phyloP scores from a whole-genome alignment of 352 stramenopile genomes.

The Globisporangium spinosum region DNA sequence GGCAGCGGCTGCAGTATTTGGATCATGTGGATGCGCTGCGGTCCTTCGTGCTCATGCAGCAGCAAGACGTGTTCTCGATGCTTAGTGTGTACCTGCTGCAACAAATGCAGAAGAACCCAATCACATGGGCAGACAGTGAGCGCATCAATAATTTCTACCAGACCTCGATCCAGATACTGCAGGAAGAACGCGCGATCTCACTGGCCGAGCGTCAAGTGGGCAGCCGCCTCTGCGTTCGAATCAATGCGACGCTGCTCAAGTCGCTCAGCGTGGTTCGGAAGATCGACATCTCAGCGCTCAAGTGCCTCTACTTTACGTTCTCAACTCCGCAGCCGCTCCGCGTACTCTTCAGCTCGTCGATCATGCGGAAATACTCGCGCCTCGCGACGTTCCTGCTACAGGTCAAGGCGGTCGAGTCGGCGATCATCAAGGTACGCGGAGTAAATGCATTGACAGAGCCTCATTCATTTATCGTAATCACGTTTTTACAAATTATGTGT shows the following conservation, averaged over 20 bases:
- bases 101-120: slow-evolving; percentile 46
- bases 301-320: slow-evolving; percentile 60
- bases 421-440: slow-evolving; percentile 45
- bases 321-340: slow-evolving; percentile 40
- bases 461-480: background rate
- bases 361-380: slow-evolving; percentile 62
- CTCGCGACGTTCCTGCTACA: slow-evolving; percentile 56
- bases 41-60: slow-evolving; percentile 69
- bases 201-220: slow-evolving; percentile 33
- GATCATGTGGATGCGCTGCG: slow-evolving; percentile 50
- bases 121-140: slow-evolving; percentile 57
- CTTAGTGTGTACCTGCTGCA: slow-evolving; percentile 47
- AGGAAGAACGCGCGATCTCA: slow-evolving; percentile 41
- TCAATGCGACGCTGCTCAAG: slow-evolving; percentile 50
- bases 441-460: background rate
- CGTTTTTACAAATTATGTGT: background rate
- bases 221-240: slow-evolving; percentile 40
- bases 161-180: slow-evolving; percentile 44
- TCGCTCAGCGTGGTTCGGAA: slow-evolving; percentile 24
- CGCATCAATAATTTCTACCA: slow-evolving; percentile 52
- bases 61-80: slow-evolving; percentile 70
- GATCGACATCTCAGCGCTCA: slow-evolving; percentile 56
- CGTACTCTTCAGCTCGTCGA: slow-evolving; percentile 54
- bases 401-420: slow-evolving; percentile 57
- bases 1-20: slow-evolving; percentile 44